Base-by-base conservation (phyloP, 345 rosid species). In the Eucalyptus regnans region DNA sequence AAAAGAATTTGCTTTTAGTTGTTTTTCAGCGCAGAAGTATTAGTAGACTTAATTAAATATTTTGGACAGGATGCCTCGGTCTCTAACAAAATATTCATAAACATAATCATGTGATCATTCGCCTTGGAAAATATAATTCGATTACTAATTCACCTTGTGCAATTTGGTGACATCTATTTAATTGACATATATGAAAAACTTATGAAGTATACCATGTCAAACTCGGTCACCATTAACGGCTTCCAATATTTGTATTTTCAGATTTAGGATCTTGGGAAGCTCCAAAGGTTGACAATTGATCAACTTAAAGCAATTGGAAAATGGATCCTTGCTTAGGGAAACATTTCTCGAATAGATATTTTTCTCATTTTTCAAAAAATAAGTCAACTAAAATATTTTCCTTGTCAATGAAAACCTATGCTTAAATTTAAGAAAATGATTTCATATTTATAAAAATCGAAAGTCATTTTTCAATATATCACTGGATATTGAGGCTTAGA, bases 361-460 rank as follows among this genome's bases (percentile, higher is more conserved):
- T 9, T 56, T 56, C 27, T 22, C 62, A 56, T 56, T 56, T 56
- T 56, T 56, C 29, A 23, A 9, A 2, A 56, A 56, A 56, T 52
- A 52, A 18, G 5, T 52, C 1, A 0, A 52, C 9, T 18, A 20
- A 52, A 52, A 52, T 52, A 9, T 56, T 56, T 23, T 56, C 62
- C 62, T 22, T 3, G 1, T 4, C 29, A 56, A 4, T 1, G 10
- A 50, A 49, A 49, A 54, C 1, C 0, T 7, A 0, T 18, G 58
- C 1, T 22, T 22, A 54, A 54, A 0, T 54, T 54, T 54, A 54
- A 54, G 3, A 54, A 22, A 54, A 8, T 0, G 0, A 54, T 54
- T 54, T 54, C 60, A 54, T 51, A 54, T 54, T 8, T 54, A 20
- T 54, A 56, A 56, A 0, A 56, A 23, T 56, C 0, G 0, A 0